These are phyloP conservation scores for Tylopilus vinaceipallidus DNA, from an alignment of 768 basidiomycete species.

Conservation along the genomic window DNA sequence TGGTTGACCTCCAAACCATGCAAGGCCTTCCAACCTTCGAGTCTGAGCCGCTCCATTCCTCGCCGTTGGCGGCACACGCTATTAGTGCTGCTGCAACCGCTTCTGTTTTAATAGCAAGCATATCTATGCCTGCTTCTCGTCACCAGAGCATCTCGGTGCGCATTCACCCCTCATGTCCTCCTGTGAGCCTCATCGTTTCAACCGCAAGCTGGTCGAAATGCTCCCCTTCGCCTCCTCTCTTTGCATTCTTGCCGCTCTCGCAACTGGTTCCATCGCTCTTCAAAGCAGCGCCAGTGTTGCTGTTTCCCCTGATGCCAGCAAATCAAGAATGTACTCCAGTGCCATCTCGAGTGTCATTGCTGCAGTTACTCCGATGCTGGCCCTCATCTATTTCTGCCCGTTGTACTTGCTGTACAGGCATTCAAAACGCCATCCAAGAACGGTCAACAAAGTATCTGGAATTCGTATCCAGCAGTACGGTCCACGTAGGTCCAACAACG, in stretches of 20 bases:
- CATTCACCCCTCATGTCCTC: constrained; percentile 14
- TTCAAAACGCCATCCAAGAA: constrained; percentile 43
- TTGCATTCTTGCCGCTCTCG: constrained; percentile 35
- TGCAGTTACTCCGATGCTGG: constrained; percentile 34
- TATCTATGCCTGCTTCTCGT: constrained; percentile 28
- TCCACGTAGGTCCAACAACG: constrained; percentile 40
- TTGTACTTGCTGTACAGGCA: constrained; percentile 51
- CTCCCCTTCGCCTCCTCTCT: constrained; percentile 35
- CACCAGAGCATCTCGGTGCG: constrained; percentile 32
- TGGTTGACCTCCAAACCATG: constrained; percentile 29
- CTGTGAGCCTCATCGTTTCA: constrained; percentile 8
- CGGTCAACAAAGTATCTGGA: constrained; percentile 50
- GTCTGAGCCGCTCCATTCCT: constrained; percentile 25
- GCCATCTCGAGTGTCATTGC: constrained; percentile 37
- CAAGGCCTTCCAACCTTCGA: constrained; percentile 32
- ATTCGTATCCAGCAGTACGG: constrained; percentile 48
- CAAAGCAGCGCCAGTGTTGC: constrained; percentile 16
- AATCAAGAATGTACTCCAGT: constrained; percentile 34
- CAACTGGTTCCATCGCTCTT: constrained; percentile 32
- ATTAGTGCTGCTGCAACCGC: constrained; percentile 32
- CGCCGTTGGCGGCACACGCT: constrained; percentile 29
- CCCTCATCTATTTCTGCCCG: constrained; percentile 47
- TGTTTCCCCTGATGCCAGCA: constrained; percentile 20
- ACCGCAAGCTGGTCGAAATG: constrained; percentile 37
- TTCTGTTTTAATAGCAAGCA: constrained; percentile 29